These are phyloP conservation scores for Aspergillus brasiliensis DNA, from an alignment of 2,329 filamentous ascomycete genomes.

Conservation along the genomic window DNA sequence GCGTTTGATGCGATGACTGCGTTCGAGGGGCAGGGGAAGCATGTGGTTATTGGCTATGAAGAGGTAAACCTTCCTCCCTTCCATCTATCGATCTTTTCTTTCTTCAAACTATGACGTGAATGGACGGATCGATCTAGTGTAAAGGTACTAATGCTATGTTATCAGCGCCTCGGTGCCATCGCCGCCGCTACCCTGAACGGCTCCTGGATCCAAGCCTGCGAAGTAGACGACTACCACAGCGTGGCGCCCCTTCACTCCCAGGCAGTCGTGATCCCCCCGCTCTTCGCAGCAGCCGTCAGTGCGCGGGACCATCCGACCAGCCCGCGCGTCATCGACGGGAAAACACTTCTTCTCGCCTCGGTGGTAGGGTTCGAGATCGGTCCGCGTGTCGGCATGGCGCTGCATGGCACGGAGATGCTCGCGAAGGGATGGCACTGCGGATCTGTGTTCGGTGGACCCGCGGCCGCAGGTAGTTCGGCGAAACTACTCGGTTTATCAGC, in stretches of 20 bases:
- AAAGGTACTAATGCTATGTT: not conserved
- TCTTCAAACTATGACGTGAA: too few relatives aligned
- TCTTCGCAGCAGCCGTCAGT: constrained; percentile 38
- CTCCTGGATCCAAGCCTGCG: constrained; percentile 48
- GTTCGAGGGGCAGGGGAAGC: constrained; percentile 35
- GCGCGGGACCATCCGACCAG: not conserved
- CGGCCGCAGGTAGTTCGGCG: constrained; percentile 33
- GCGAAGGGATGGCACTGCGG: constrained; percentile 46
- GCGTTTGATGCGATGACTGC: constrained; percentile 33
- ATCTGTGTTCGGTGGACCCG: constrained; percentile 42
- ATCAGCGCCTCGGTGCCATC: constrained; percentile 32
- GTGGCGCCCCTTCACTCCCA: constrained; percentile 45
- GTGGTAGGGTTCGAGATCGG: constrained; percentile 47
- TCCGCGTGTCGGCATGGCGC: constrained; percentile 40
- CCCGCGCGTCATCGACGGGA: constrained; percentile 22
- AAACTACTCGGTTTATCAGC: constrained; percentile 37
- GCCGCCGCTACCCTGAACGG: constrained; percentile 47
- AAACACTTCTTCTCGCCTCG: constrained; percentile 37
- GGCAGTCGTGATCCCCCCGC: constrained; percentile 41
- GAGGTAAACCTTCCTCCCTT: constrained; percentile 11
- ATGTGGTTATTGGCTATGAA: constrained; percentile 18
- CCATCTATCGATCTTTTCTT: not conserved
- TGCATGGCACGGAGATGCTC: constrained; percentile 44
- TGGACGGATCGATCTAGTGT: too few relatives aligned
- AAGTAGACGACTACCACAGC: constrained; percentile 49